Percentiles rank a stretch among this genome's conserved stretches.
These are phyloP conservation scores for Chrysanthemum seticuspe DNA, from an alignment of 129 eudicot species.

Conservation along the genomic window DNA sequence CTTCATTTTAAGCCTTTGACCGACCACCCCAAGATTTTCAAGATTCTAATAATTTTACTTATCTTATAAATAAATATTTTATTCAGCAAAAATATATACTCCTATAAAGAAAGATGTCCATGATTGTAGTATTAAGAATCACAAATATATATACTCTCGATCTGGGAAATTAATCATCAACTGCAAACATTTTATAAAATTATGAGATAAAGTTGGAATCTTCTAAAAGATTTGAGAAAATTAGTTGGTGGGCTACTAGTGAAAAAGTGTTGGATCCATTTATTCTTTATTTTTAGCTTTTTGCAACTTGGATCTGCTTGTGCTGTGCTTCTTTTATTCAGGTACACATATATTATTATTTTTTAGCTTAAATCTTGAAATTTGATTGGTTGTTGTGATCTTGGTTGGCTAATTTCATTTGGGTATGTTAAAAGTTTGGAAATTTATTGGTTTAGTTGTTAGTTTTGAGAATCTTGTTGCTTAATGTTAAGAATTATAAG, in stretches of 20 bases:
- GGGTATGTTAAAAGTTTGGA: background rate
- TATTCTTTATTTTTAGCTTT: constrained; percentile 16
- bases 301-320: constrained; percentile 37
- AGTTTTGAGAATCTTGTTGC: background rate
- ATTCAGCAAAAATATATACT: background rate
- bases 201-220: constrained; percentile 21
- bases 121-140: constrained; percentile 16
- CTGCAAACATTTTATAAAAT: constrained; percentile 20
- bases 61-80: background rate
- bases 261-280: constrained; percentile 16
- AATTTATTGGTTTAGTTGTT: background rate
- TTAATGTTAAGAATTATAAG: background rate
- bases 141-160: constrained; percentile 14
- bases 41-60: constrained; percentile 6
- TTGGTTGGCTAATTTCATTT: background rate
- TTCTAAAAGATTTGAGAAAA: constrained; percentile 13
- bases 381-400: no score
- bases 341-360: constrained; percentile 24
- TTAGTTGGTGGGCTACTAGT: constrained; percentile 25
- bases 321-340: constrained; percentile 18
- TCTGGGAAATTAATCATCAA: constrained; percentile 22
- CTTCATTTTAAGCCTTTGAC: constrained; percentile 15
- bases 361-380: no score
- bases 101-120: constrained; percentile 23
- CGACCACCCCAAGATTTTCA: constrained; percentile 6